These are phyloP conservation scores for Phytophthora kernoviae DNA, from an alignment of 352 stramenopile genomes.

Conservation along the genomic window DNA sequence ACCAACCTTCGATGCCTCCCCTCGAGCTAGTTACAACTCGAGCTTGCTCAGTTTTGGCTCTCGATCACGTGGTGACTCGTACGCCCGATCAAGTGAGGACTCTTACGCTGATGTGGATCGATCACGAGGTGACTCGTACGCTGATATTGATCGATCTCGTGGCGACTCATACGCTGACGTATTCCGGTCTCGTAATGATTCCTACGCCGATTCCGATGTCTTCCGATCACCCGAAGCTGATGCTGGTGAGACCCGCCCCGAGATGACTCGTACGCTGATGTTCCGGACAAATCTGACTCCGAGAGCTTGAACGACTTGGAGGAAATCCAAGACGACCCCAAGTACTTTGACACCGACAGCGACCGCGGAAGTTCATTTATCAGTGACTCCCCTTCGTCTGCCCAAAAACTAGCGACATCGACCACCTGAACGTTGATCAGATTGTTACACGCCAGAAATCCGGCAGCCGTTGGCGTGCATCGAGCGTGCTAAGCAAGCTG, in stretches of 20 bases:
- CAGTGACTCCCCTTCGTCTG: conserved; percentile 31
- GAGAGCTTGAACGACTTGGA: conserved; percentile 33
- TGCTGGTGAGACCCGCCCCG: conserved; percentile 4
- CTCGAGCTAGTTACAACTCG: conserved; percentile 38
- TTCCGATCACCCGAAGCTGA: neutral
- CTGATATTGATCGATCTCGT: conserved; percentile 24
- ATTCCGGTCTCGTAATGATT: conserved; percentile 30
- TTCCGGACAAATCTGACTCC: conserved; percentile 31
- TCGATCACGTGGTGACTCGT: conserved; percentile 18
- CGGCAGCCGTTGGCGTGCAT: conserved; percentile 43
- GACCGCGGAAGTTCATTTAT: conserved; percentile 45
- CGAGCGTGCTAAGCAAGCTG: conserved; percentile 47
- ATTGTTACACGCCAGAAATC: conserved; percentile 19
- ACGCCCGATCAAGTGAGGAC: conserved; percentile 24
- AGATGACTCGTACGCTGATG: conserved; percentile 34
- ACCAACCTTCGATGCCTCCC: conserved; percentile 43
- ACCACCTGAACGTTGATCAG: conserved; percentile 19
- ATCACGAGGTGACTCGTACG: conserved; percentile 32
- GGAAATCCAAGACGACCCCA: conserved; percentile 29
- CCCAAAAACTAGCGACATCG: conserved; percentile 18
- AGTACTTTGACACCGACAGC: conserved; percentile 60
- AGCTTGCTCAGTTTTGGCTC: conserved; percentile 30
- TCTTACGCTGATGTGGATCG: conserved; percentile 33
- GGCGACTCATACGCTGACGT: conserved; percentile 31
- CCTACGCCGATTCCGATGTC: conserved; percentile 9